Percentiles rank a stretch among this genome's conserved stretches.
These are phyloP conservation scores for Chaetothyriales sp. DNA, from an alignment of 2,329 filamentous ascomycete genomes.

Conservation along the genomic window DNA sequence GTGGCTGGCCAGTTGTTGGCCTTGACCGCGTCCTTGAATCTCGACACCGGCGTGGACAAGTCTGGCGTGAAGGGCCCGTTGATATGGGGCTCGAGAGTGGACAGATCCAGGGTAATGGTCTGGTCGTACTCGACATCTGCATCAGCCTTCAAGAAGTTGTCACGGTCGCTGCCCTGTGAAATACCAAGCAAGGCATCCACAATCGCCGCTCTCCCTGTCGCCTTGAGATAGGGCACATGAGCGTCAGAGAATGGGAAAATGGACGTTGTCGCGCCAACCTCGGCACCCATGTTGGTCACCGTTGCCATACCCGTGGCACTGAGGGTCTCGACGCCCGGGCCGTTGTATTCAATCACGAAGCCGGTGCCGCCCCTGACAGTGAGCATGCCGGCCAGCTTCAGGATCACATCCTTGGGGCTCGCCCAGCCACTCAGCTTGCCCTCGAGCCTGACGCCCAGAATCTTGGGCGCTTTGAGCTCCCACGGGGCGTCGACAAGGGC, in stretches of 20 bases:
- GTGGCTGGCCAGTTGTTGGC: constrained; percentile 80
- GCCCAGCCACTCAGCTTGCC: constrained; percentile 82
- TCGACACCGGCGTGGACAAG: constrained; percentile 77
- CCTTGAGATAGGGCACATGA: constrained; percentile 70
- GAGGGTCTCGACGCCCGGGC: constrained; percentile 73
- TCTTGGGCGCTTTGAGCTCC: constrained; percentile 89
- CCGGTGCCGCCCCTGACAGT: constrained; percentile 91
- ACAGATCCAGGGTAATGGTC: constrained; percentile 78
- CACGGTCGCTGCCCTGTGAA: constrained; percentile 41
- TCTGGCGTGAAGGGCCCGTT: constrained; percentile 96
- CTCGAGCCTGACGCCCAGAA: constrained; percentile 70
- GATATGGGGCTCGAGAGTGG: constrained; percentile 81
- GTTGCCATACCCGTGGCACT: constrained; percentile 91
- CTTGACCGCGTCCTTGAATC: constrained; percentile 72
- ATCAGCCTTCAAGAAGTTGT: constrained; percentile 61
- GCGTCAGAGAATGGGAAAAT: constrained; percentile 83
- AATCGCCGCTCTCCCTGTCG: constrained; percentile 63
- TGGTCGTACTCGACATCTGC: constrained; percentile 75
- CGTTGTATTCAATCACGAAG: constrained; percentile 87
- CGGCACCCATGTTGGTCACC: constrained; percentile 68
- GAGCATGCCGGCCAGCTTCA: constrained; percentile 72
- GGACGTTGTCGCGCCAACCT: constrained; percentile 89
- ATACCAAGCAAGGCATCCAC: constrained; percentile 51
- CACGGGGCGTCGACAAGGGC: constrained; percentile 90
- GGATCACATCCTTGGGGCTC: constrained; percentile 87